Base-by-base conservation (phyloP, 2,329 filamentous ascomycete genomes). In the Aspergillus quadrilineatus region DNA sequence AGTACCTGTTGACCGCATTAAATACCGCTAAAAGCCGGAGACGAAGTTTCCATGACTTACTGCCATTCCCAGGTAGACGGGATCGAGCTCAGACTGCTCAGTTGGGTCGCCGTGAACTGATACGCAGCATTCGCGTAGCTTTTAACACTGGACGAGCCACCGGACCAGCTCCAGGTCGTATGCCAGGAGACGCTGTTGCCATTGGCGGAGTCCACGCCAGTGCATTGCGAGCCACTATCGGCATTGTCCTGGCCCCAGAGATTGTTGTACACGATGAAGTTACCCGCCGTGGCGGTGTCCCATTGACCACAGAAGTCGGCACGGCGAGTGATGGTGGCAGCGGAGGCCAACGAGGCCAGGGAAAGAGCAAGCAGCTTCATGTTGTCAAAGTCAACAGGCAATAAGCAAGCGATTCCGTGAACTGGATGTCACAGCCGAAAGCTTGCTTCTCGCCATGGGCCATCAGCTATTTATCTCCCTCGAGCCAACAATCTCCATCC, bases 201-300 rank as follows among this genome's bases (percentile, higher is more conserved):
- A 48, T 60, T 70, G 43, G 73, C 63, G 9, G 67, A 69, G 63
- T 73, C 68, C 6, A 80, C 61, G 4, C 70, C 73, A 3, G 76
- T 77, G 68, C 77, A 79, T 65, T 80, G 78, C 39, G 60, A 69
- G 55, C 77, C 77, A 43, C 59, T 63, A 28, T 63, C 58, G 15
- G 73, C 75, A 26, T 72, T 56, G 12, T 58, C 64, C 44, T 71
- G 50, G 28, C 79, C 79, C 80, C 80, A 83, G 61, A 81, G 78
- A 69, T 82, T 77, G 65, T 82, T 80, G 70, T 81, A 82, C 53
- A 83, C 63, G 45, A 73, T 81, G 67, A 78, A 82, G 41, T 68
- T 70, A 34, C 74, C 75, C 0, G 71, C 73, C 1, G 66, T 62
- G 12, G 69, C 54, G 4, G 72, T 70, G 39, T 66, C 77, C 59